Base-by-base conservation (phyloP, 2,329 filamentous ascomycete genomes). In the Microsporum ferrugineum region DNA sequence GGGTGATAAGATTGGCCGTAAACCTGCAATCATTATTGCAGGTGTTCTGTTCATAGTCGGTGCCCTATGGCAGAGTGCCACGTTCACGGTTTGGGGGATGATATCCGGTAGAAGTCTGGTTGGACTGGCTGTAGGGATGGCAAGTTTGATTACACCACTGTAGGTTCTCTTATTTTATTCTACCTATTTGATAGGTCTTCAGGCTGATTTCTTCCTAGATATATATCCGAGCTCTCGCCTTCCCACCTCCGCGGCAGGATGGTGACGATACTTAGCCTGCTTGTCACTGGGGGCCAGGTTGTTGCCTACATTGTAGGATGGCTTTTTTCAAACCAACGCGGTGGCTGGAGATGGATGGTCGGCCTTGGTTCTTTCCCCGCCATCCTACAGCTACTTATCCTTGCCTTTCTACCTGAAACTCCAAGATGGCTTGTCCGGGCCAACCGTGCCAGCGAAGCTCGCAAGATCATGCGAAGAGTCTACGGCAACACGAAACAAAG, bases 311-410 rank as follows among this genome's bases (percentile, higher is more conserved):
- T 95, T 1, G 76, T 91, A 5, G 92, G 92, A 0, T 96, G 88
- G 87, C 72, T 80, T 0, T 86, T 95, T 60, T 79, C 77, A 55
- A 81, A 84, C 4, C 79, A 82, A 5, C 63, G 67, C 5, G 82
- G 80, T 10, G 89, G 88, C 1, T 97, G 92, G 91, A 80, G 90
- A 57, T 95, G 88, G 86, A 91, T 96, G 83, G 91, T 96, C 0
- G 91, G 91, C 0, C 74, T 96, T 0, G 92, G 91, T 0, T 88
- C 88, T 6, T 64, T 87, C 31, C 92, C 92, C 0, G 91, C 91
- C 0, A 72, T 82, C 0, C 60, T 91, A 2, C 92, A 96, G 71
- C 82, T 84, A 3, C 71, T 79, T 0, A 76, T 95, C 60, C 76
- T 96, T 62, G 67, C 84, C 1, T 78, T 84, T 58, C 87, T 96